Percentiles rank a stretch among this genome's conserved stretches.
Evolutionary conservation across 176 grass and related monocot genomes (phyloP).

Genomic region (Ananas comosus): DNA sequence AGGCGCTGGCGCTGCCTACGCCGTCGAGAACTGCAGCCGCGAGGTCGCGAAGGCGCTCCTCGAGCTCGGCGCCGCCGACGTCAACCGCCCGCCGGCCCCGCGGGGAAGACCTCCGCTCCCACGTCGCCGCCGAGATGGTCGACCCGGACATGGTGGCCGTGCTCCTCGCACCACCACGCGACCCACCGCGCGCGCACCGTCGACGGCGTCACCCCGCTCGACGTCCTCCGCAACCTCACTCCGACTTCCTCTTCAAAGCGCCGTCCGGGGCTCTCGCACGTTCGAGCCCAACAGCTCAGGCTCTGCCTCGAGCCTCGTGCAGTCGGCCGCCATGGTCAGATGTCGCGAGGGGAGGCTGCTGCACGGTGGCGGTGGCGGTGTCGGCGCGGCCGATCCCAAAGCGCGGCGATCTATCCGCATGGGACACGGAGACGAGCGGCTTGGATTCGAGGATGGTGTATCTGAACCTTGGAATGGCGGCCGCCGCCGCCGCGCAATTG

Average conservation of each 20-base stretch:
- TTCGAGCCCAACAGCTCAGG: slow-evolving; percentile 93
- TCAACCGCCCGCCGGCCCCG: no score
- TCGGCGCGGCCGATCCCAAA: background rate
- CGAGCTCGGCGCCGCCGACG: no score
- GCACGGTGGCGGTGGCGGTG: slow-evolving; percentile 5
- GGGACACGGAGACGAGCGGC: slow-evolving; percentile 20
- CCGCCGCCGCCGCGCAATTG: slow-evolving; percentile 58
- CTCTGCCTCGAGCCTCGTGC: slow-evolving; percentile 97
- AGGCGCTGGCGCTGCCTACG: slow-evolving; percentile 91
- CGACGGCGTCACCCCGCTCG: slow-evolving; percentile 86
- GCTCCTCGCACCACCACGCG: no score
- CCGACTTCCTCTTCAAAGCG: slow-evolving; percentile 97
- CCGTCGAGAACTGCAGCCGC: slow-evolving; percentile 94
- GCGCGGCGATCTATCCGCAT: slow-evolving; percentile 33
- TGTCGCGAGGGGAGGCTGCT: slow-evolving; percentile 76
- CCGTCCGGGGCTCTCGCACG: slow-evolving; percentile 82
- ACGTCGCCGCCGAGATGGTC: no score
- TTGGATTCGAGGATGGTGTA: slow-evolving; percentile 97
- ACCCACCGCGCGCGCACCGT: slow-evolving; percentile 94
- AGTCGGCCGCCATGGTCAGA: slow-evolving; percentile 91
- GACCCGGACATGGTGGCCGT: no score
- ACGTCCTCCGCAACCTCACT: slow-evolving; percentile 95
- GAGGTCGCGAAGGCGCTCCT: slow-evolving; percentile 96
- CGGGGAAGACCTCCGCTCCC: no score
- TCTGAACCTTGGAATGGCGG: slow-evolving; percentile 73